Percentiles rank a stretch among this genome's conserved stretches.
These are phyloP conservation scores for Pythium angustatum DNA, from an alignment of 352 stramenopile species.

Conservation along the genomic window DNA sequence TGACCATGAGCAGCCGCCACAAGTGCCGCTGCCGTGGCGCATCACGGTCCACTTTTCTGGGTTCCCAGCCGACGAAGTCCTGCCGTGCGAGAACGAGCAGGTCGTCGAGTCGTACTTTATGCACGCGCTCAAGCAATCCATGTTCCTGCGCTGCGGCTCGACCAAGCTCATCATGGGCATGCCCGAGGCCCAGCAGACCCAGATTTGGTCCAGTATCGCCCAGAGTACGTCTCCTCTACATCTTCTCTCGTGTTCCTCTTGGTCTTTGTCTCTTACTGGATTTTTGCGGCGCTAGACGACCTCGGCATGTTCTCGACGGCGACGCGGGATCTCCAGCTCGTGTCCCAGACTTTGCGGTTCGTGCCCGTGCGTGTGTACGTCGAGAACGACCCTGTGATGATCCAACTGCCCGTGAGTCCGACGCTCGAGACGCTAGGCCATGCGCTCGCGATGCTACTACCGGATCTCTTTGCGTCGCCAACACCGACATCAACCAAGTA, in stretches of 20 bases:
- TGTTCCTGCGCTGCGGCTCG: conserved; percentile 69
- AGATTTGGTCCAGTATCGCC: conserved; percentile 78
- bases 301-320: conserved; percentile 48
- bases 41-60: conserved; percentile 83
- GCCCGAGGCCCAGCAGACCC: conserved; percentile 74
- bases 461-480: conserved; percentile 51
- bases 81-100: conserved; percentile 77
- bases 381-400: conserved; percentile 47
- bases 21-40: conserved; percentile 52
- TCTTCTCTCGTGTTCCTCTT: not conserved
- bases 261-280: not conserved
- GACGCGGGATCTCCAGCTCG: conserved; percentile 50
- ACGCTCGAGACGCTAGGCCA: conserved; percentile 50
- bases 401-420: conserved; percentile 70
- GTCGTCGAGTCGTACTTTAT: conserved; percentile 83
- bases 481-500: conserved; percentile 1
- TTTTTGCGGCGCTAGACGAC: conserved; percentile 33
- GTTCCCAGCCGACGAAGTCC: conserved; percentile 59
- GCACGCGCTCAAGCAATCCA: conserved; percentile 83
- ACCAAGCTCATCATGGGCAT: conserved; percentile 83
- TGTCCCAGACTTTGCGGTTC: conserved; percentile 38
- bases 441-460: conserved; percentile 58
- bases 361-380: conserved; percentile 72
- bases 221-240: conserved; percentile 56
- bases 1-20: not conserved